Base-by-base conservation (phyloP, 345 rosid species). In the Angophora floribunda region DNA sequence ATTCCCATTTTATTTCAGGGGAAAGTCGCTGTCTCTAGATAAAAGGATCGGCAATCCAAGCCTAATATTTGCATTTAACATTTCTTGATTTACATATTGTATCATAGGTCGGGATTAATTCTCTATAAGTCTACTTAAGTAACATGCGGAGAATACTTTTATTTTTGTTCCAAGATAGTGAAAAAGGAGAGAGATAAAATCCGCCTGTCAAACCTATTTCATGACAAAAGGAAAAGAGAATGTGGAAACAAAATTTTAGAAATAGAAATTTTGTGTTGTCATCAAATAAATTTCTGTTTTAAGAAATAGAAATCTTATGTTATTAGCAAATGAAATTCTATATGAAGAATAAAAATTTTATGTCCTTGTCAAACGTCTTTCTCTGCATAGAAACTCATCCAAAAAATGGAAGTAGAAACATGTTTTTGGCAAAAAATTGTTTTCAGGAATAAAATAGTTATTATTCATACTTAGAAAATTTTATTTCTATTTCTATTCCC, bases 301-400 rank as follows among this genome's bases (percentile, higher is more conserved):
- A 55, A 26, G 5, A 55, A 55, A 21, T 55, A 55, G 22, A 21
- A 55, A 19, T 55, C 8, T 55, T 19, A 55, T 55, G 12, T 0
- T 8, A 0, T 21, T 55, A 8, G 21, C 61, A 55, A 55, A 55
- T 21, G 61, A 55, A 55, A 7, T 55, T 55, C 2, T 4, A 0
- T 55, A 21, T 0, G 3, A 12, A 5, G 0, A 55, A 55, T 12
- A 55, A 3, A 55, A 55, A 55, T 22, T 55, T 0, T 9, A 26
- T 55, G 21, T 53, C 9, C 0, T 55, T 22, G 0, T 55, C 21
- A 22, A 55, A 55, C 0, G 1, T 22, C 12, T 1, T 55, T 55
- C 28, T 55, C 28, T 55, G 9, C 22, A 21, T 1, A 3, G 6
- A 55, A 55, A 55, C 12, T 55, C 6, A 1, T 55, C 10, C 22